These are phyloP conservation scores for Thelonectria discophora DNA, from an alignment of 2,329 filamentous ascomycete species.

Conservation along the genomic window DNA sequence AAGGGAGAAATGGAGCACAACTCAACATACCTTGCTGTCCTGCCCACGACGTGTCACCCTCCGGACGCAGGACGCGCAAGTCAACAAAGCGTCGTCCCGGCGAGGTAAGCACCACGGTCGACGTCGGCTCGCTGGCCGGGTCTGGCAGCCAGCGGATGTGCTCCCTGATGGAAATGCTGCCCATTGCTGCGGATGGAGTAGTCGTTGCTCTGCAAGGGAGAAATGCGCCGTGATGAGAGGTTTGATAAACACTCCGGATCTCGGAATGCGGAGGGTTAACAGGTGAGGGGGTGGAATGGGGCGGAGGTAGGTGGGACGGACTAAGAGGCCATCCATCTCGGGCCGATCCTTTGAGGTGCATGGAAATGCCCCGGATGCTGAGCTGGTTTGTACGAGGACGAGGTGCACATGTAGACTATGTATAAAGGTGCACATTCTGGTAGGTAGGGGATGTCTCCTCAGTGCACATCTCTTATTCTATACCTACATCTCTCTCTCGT, in stretches of 20 bases:
- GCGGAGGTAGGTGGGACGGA: neutral
- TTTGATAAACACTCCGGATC: neutral
- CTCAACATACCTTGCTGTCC: conserved; percentile 33
- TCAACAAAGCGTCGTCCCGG: conserved; percentile 68
- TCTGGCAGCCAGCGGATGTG: conserved; percentile 68
- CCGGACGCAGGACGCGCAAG: conserved; percentile 60
- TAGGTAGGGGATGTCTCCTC: neutral
- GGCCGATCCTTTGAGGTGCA: conserved; percentile 12
- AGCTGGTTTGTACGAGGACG: neutral
- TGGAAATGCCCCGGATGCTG: neutral
- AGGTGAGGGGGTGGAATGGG: neutral
- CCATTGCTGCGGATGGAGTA: conserved; percentile 49
- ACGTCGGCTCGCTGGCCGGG: conserved; percentile 65
- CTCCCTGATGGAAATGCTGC: conserved; percentile 64
- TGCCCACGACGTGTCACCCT: conserved; percentile 27
- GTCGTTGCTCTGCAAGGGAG: too few species aligned
- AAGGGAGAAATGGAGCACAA: neutral
- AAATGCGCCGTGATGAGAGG: too few species aligned
- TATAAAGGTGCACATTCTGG: neutral
- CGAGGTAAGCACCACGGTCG: conserved; percentile 71
- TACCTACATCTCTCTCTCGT: too few species aligned
- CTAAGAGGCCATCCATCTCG: neutral
- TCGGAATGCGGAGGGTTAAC: neutral
- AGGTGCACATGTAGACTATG: neutral
- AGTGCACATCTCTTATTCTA: too few species aligned